Base-by-base conservation (phyloP, 352 stramenopile genomes). In the Globisporangium acanthophoron region DNA sequence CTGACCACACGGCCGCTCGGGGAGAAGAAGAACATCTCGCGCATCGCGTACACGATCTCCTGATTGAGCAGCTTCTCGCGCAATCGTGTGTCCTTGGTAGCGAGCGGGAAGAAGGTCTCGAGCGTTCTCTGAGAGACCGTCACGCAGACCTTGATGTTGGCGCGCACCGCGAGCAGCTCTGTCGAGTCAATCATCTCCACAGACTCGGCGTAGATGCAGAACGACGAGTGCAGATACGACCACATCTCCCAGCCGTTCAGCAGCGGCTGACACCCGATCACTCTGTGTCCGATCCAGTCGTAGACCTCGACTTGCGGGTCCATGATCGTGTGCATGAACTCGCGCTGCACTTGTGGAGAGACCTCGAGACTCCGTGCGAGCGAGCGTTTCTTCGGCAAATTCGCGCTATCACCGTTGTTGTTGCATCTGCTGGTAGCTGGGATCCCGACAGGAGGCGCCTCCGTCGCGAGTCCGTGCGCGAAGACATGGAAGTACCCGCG, bases 291-390 rank as follows among this genome's bases (percentile, higher is more conserved):
- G 24, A 61, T 66, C 73, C 70, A 81, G 62, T 81, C 70, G 41
- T 68, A 74, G 7, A 78, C 65, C 49, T 71, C 52, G 1, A 78
- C 67, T 40, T 61, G 65, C 50, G 65, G 62, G 41, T 76, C 66
- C 69, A 81, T 81, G 27, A 78, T 56, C 48, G 54, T 66, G 39
- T 54, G 66, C 13, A 81, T 67, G 54, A 78, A 78, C 58, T 76
- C 70, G 39, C 69, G 60, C 50, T 81, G 73, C 11, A 57, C 50
- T 18, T 76, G 59, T 21, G 67, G 57, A 29, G 66, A 58, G 3
- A 66, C 65, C 54, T 66, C 54, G 15, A 59, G 58, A 5, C 29
- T 43, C 40, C 43, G 35, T 13, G 55, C 35, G 31, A 71, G 48
- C n/a, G 64, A n/a, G 5, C 65, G 62, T 48, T 76, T 81, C 48